Percentiles rank a stretch among this genome's conserved stretches.
These are phyloP conservation scores for Harringtonia aguacate DNA, from an alignment of 2,329 filamentous ascomycete genomes.

Conservation along the genomic window DNA sequence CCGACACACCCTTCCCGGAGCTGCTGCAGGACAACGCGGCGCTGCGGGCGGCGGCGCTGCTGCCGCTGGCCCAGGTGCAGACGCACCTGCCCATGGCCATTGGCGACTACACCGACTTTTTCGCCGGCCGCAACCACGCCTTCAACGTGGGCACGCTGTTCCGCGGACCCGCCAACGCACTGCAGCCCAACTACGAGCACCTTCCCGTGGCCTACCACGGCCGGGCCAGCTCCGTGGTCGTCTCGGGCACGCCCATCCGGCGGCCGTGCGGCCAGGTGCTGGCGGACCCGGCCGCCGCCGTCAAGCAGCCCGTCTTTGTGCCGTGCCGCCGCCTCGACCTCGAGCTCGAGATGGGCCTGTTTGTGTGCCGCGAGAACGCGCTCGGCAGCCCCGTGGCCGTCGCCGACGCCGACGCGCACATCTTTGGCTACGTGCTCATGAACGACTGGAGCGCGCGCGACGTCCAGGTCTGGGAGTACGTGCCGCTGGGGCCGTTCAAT, in stretches of 20 bases:
- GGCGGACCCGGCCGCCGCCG: constrained; percentile 47
- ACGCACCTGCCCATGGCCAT: constrained; percentile 68
- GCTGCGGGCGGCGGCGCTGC: constrained; percentile 45
- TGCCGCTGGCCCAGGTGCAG: constrained; percentile 47
- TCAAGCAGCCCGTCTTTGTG: constrained; percentile 52
- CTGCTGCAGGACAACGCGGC: constrained; percentile 51
- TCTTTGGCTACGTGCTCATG: constrained; percentile 74
- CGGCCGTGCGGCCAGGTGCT: constrained; percentile 68
- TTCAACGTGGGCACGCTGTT: constrained; percentile 59
- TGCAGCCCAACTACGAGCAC: constrained; percentile 74
- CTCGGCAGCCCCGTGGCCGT: constrained; percentile 56
- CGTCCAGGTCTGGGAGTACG: constrained; percentile 76
- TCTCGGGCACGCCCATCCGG: constrained; percentile 62
- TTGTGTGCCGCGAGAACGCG: constrained; percentile 54
- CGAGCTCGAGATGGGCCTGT: constrained; percentile 70
- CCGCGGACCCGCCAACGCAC: constrained; percentile 46
- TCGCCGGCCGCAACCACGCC: constrained; percentile 69
- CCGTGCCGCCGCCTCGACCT: constrained; percentile 62
- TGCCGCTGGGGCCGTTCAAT: constrained; percentile 74
- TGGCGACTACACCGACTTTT: constrained; percentile 81
- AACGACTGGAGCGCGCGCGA: constrained; percentile 84
- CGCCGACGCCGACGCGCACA: constrained; percentile 52
- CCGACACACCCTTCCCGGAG: constrained; percentile 45
- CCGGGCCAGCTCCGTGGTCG: constrained; percentile 62
- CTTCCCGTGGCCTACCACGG: constrained; percentile 77